Conservation (phyloP, 345 rosid genomes). For the Angophora floribunda region DNA sequence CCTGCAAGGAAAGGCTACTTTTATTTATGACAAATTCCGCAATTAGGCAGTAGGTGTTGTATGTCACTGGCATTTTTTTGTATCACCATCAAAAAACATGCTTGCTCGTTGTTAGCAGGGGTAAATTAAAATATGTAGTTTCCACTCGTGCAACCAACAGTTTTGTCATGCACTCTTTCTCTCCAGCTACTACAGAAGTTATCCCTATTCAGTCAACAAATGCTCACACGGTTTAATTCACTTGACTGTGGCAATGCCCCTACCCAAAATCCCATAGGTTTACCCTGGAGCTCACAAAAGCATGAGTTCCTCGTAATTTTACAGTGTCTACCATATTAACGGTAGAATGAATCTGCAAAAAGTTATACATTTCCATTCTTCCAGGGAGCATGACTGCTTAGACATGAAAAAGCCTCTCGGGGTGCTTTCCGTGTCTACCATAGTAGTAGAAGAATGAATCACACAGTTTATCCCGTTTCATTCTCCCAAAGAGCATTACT, state of each 20-base stretch:
- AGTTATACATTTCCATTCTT: not conserved
- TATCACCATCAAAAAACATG: not conserved
- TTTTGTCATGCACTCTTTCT: not conserved
- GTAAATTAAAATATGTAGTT: not conserved
- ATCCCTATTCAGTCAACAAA: not conserved
- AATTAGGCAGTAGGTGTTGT: not conserved
- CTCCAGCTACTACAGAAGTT: not conserved
- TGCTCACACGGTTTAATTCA: not conserved
- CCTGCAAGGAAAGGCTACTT: not conserved
- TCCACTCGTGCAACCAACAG: not conserved
- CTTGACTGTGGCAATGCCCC: not conserved
- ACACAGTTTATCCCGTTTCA: not conserved
- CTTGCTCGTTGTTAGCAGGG: not conserved
- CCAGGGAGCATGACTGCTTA: not conserved
- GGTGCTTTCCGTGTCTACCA: not conserved
- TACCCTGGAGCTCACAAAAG: not conserved
- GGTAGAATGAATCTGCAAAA: not conserved
- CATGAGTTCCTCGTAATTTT: not conserved
- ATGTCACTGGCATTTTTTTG: not conserved
- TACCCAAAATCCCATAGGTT: not conserved
- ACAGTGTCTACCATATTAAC: not conserved
- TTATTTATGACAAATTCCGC: not conserved
- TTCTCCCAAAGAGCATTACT: not conserved
- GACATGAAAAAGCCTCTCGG: not conserved
- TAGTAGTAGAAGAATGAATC: not conserved